phyloP scores from a whole-genome alignment of 768 basidiomycete species.

The Lanmaoa pseudosensibilis region DNA sequence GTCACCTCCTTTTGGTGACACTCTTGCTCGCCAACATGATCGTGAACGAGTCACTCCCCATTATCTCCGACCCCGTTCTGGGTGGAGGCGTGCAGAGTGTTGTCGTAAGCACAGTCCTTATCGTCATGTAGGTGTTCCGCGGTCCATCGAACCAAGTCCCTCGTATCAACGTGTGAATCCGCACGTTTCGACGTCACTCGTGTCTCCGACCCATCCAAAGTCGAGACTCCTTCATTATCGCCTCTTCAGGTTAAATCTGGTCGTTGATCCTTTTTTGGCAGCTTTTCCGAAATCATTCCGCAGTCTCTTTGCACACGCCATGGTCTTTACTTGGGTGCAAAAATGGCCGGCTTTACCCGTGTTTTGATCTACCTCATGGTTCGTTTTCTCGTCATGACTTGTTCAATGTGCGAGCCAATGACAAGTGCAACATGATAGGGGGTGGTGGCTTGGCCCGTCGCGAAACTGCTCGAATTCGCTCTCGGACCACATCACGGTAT shows the following conservation, averaged over 20 bases:
- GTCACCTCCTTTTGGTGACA: conserved; percentile 79
- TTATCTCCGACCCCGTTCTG: conserved; percentile 77
- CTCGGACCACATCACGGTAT: conserved; percentile 88
- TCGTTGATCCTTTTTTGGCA: conserved; percentile 30
- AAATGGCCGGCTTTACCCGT: conserved; percentile 73
- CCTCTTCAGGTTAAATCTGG: background rate
- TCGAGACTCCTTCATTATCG: background rate
- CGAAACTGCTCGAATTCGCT: conserved; percentile 74
- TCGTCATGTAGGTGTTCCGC: conserved; percentile 71
- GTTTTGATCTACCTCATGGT: conserved; percentile 71
- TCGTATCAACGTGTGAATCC: background rate
- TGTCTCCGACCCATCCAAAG: background rate
- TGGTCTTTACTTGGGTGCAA: conserved; percentile 85
- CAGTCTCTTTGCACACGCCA: conserved; percentile 91
- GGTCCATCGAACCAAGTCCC: background rate
- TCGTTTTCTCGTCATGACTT: background rate
- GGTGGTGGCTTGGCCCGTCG: conserved; percentile 80
- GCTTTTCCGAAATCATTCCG: conserved; percentile 90
- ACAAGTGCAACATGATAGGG: conserved; percentile 42
- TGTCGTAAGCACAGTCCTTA: conserved; percentile 78
- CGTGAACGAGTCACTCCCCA: conserved; percentile 83
- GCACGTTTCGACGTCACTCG: background rate
- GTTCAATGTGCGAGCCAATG: background rate
- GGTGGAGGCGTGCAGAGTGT: conserved; percentile 80
- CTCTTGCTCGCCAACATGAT: conserved; percentile 90